Evolutionary conservation across 1,139 yeast species (phyloP).

Genomic region (Blastobotrys malaysiensis): DNA sequence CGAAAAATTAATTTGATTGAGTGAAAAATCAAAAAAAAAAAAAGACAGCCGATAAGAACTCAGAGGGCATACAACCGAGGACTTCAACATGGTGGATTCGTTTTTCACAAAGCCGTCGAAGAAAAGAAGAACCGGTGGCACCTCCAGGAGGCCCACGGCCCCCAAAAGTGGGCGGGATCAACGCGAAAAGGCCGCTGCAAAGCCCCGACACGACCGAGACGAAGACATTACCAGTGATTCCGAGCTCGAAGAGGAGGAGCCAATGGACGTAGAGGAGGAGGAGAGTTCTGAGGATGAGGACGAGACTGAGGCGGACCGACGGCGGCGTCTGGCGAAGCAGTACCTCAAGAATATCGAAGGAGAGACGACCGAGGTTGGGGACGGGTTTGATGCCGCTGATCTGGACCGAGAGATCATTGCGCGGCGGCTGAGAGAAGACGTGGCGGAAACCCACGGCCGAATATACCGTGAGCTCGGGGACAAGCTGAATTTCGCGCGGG

Average conservation of each 20-base stretch:
- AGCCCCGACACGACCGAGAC: conserved; percentile 17
- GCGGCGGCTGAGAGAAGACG: conserved; percentile 76
- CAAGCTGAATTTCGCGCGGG: conserved; percentile 13
- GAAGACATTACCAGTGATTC: conserved; percentile 30
- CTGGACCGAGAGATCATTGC: conserved; percentile 81
- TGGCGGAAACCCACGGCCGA: conserved; percentile 82
- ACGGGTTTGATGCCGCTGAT: conserved; percentile 86
- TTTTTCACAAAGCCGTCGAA: conserved; percentile 28
- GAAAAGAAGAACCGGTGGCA: conserved; percentile 14
- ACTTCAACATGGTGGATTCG: conserved; percentile 27
- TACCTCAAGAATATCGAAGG: conserved; percentile 72
- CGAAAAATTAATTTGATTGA: too few species aligned
- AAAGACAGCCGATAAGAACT: neutral
- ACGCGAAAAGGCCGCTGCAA: conserved; percentile 5
- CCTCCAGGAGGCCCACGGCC: conserved; percentile 7
- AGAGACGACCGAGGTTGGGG: conserved; percentile 42
- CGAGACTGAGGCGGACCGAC: conserved; percentile 87
- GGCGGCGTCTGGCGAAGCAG: conserved; percentile 91
- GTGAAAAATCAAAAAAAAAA: conserved; percentile 1
- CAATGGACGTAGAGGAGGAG: conserved; percentile 21
- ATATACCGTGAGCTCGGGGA: conserved; percentile 59
- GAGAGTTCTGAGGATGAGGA: conserved; percentile 40
- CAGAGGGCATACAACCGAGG: neutral
- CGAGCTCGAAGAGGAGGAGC: conserved; percentile 12
- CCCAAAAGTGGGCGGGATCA: conserved; percentile 5